A percentile compares a stretch with the other conserved stretches of the same genome.
Evolutionary conservation across 1,284 basidiomycete genomes (phyloP).

Genomic region (Puccinia coronata): DNA sequence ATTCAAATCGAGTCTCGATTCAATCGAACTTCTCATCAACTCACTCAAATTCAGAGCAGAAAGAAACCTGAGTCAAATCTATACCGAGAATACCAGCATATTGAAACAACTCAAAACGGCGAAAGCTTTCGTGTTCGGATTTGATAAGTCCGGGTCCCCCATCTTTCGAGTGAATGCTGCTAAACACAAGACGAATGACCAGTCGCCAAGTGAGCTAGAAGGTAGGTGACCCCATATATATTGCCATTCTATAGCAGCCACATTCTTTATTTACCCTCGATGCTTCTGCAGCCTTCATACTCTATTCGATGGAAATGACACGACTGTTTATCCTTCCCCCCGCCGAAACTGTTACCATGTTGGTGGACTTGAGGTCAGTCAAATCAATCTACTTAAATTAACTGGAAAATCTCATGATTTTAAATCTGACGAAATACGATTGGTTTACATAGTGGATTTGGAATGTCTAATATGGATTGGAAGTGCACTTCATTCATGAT

Average conservation of each 20-base stretch:
- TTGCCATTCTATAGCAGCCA: background rate
- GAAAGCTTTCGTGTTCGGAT: slow-evolving; percentile 42
- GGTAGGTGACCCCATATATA: background rate
- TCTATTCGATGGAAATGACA: slow-evolving; percentile 40
- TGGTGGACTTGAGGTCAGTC: slow-evolving; percentile 33
- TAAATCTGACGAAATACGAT: background rate
- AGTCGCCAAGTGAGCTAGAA: slow-evolving; percentile 28
- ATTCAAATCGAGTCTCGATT: background rate
- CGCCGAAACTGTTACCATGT: slow-evolving; percentile 12
- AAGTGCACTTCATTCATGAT: slow-evolving; percentile 35
- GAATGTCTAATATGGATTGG: slow-evolving; percentile 48
- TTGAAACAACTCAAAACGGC: slow-evolving; percentile 29
- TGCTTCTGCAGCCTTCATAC: slow-evolving; percentile 25
- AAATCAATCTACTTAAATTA: background rate
- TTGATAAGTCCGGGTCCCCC: slow-evolving; percentile 25
- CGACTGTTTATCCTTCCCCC: slow-evolving; percentile 24
- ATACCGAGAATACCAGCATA: slow-evolving; percentile 2
- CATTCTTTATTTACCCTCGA: background rate
- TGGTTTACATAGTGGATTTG: slow-evolving; percentile 20
- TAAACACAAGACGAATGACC: slow-evolving; percentile 29
- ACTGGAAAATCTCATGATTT: background rate
- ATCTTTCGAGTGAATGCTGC: slow-evolving; percentile 29
- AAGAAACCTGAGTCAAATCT: background rate
- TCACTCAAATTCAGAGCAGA: slow-evolving; percentile 38
- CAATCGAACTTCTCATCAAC: slow-evolving; percentile 37